Base-by-base conservation (phyloP, 2,329 filamentous ascomycete species). In the Lachnellula hyalina region DNA sequence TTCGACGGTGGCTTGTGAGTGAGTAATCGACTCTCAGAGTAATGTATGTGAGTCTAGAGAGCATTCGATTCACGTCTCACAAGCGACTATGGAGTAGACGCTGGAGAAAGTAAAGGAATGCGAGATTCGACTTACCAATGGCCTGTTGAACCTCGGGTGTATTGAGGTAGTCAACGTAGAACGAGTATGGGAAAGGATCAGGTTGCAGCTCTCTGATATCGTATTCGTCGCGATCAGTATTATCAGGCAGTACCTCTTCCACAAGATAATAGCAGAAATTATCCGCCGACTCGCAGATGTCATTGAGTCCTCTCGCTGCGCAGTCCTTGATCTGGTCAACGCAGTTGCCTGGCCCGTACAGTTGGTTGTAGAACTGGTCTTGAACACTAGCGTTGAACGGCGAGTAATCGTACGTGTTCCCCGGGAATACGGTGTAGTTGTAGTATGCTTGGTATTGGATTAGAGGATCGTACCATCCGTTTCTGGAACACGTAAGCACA, bases 301-400 rank as follows among this genome's bases (percentile, higher is more conserved):
- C 67, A 61, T 83, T 73, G 47, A 73, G 68, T 0, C 79, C 79
- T 4, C 73, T 74, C 1, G 72, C 72, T 57, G 77, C 76, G 73
- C 83, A 86, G 57, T 79, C 72, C 12, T 74, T 70, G n/a, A 79
- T 76, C 53, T 75, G 74, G 62, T 85, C 81, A 25, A 80, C 67
- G 66, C 83, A 86, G 66, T 85, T 84, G 34, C 82, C 82, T 2
- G 72, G 63, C 1, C 82, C 82, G 64, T 83, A 85, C 34, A 85
- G 65, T 60, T 78, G 79, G 69, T 84, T 82, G 72, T 81, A 81
- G 68, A 82, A 75, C 64, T 76, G 69, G 0, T 71, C 71, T 53
- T 78, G 72, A 32, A 76, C 68, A 2, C 75, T 73, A 9, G 70
- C 73, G 65, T 79, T 81, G 69, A 72, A 81, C 2, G 78, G 78